These are phyloP conservation scores for Penicillium sp. DNA, from an alignment of 2,329 filamentous ascomycete genomes.

Conservation along the genomic window DNA sequence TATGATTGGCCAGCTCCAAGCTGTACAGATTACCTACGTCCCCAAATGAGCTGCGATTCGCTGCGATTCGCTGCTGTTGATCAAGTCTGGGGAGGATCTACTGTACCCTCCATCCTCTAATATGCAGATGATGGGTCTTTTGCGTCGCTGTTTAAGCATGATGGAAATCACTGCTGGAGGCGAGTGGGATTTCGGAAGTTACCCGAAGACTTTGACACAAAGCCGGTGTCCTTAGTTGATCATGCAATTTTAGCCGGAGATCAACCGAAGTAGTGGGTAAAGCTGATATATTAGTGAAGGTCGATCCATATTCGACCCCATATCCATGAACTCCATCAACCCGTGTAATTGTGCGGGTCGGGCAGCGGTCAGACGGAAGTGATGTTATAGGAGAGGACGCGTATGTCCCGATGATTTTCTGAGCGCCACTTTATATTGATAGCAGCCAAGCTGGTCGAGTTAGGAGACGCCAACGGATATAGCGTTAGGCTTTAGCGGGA, in stretches of 20 bases:
- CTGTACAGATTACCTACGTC: slow-evolving; percentile 6
- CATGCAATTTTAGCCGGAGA: neutral
- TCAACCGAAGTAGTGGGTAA: neutral
- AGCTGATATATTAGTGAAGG: too few species aligned
- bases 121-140: too few species aligned
- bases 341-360: neutral
- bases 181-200: neutral
- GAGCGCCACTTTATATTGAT: neutral
- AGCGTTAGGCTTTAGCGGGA: neutral
- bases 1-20: slow-evolving; percentile 27
- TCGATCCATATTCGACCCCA: neutral
- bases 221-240: neutral
- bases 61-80: neutral
- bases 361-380: neutral
- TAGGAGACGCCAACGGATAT: neutral
- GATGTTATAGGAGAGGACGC: neutral
- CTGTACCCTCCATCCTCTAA: neutral
- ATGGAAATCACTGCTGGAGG: neutral
- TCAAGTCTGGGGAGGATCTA: neutral
- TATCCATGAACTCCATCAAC: neutral
- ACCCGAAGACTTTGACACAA: neutral
- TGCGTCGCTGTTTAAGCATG: neutral
- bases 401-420: neutral
- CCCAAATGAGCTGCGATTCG: neutral
- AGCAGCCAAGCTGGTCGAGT: neutral